phyloP scores from a whole-genome alignment of 1,284 basidiomycete species.

The Pholiota adiposa region DNA sequence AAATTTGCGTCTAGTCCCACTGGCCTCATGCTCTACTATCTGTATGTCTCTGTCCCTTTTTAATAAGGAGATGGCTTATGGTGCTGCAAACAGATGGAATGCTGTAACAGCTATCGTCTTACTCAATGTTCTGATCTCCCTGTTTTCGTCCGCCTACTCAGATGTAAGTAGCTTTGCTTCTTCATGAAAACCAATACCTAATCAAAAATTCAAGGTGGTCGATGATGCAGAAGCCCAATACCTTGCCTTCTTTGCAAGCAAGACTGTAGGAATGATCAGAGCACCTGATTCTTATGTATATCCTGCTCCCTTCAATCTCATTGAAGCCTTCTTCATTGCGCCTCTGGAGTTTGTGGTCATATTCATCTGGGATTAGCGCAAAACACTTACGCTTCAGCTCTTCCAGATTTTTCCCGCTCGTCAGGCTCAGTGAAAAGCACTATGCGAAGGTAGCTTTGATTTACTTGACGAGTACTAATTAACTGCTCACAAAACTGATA shows the following conservation, averaged over 20 bases:
- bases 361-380: background rate
- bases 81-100: conserved; percentile 70
- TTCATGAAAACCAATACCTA: background rate
- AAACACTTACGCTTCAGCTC: background rate
- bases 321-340: conserved; percentile 81
- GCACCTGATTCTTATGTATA: conserved; percentile 82
- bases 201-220: conserved; percentile 38
- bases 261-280: conserved; percentile 82
- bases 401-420: conserved; percentile 46
- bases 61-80: background rate
- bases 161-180: conserved; percentile 59
- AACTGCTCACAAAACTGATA: conserved; percentile 25
- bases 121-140: conserved; percentile 92
- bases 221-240: conserved; percentile 64
- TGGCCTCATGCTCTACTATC: conserved; percentile 81
- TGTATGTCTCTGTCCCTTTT: conserved; percentile 48
- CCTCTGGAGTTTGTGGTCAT: conserved; percentile 76
- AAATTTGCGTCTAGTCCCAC: conserved; percentile 66
- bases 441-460: conserved; percentile 58
- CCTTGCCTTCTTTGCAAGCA: conserved; percentile 87
- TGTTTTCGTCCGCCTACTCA: conserved; percentile 90
- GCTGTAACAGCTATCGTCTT: conserved; percentile 86
- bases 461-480: background rate
- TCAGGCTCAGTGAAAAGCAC: conserved; percentile 44
- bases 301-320: conserved; percentile 83